Evolutionary conservation across 202 grass and related monocot genomes (phyloP), one percentile per base, ranked within the genome.

Genomic region (Dendrocalamus latiflorus): DNA sequence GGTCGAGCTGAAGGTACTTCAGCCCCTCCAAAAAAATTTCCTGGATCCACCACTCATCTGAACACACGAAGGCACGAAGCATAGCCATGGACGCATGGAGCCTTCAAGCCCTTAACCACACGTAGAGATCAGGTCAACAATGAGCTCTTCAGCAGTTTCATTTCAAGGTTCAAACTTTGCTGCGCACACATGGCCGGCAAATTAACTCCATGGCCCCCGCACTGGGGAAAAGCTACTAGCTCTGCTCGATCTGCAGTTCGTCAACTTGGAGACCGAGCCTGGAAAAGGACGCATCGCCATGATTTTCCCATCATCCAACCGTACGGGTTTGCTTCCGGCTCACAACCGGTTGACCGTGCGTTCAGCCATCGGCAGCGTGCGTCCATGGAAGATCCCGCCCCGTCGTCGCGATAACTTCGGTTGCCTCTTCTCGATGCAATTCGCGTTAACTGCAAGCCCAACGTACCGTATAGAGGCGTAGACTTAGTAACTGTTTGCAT

Each of bases 151-250:
- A 10, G 10, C 38, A 10, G 6, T 4, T 2, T 59, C 38, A 7
- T 34, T 34, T 2, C 54, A 41, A 28, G 1, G 62, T 83, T 88
- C 81, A 79, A 73, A 74, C 48, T 17, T 78, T 9, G 86, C 80
- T 22, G 74, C 79, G 58, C 36, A 18, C 20, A n/a, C 48, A 38
- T 59, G 43, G 8, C 39, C 39, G 76, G 38, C 68, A 60, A 36
- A 12, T 20, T 16, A 24, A 43, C 33, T 33, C 33, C 33, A 33
- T 22, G 72, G 53, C 53, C 53, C 12, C 73, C 21, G 8, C 37
- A 18, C 25, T 4, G 9, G 37, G 11, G 10, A 44, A 38, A 26
- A 26, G 56, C 22, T 28, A 10, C 11, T 6, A 25, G n/a, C 57
- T 14, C 22, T 60, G 6, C 54, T 42, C 47, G 47, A 16, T 49